Evolutionary conservation across 768 basidiomycete genomes (phyloP).

Genomic region (Podaxis sp.): DNA sequence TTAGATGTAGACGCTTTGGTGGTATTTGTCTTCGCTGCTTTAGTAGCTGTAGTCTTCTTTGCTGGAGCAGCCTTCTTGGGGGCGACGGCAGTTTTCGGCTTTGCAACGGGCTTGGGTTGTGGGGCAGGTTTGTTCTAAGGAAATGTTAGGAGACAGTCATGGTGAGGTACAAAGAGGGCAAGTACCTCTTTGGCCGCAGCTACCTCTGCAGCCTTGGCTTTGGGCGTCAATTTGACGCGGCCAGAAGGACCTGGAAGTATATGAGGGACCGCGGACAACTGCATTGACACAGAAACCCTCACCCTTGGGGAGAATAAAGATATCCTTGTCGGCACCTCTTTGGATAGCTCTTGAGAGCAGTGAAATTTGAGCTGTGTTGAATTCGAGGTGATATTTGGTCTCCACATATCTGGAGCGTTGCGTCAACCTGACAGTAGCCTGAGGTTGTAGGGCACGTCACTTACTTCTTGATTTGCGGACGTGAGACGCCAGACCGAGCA

Average conservation of each 20-base stretch:
- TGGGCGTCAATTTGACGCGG: slow-evolving; percentile 70
- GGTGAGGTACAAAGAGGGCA: slow-evolving; percentile 17
- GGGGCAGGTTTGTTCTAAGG: slow-evolving; percentile 39
- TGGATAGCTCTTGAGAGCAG: slow-evolving; percentile 82
- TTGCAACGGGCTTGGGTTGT: slow-evolving; percentile 30
- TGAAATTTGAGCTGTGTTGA: slow-evolving; percentile 73
- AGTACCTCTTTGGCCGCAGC: slow-evolving; percentile 42
- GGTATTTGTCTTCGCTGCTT: slow-evolving; percentile 25
- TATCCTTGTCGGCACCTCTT: slow-evolving; percentile 77
- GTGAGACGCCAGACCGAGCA: slow-evolving; percentile 81
- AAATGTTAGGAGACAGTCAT: slow-evolving; percentile 13
- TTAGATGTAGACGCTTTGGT: slow-evolving; percentile 26
- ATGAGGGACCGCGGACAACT: slow-evolving; percentile 6
- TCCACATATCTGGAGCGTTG: slow-evolving; percentile 68
- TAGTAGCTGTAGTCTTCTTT: slow-evolving; percentile 28
- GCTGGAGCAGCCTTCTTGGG: slow-evolving; percentile 20
- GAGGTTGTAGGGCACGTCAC: slow-evolving; percentile 7
- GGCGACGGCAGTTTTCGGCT: slow-evolving; percentile 21
- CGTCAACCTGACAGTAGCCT: slow-evolving; percentile 19
- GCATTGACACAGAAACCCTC: slow-evolving; percentile 16
- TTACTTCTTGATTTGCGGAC: slow-evolving; percentile 93
- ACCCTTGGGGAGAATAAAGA: slow-evolving; percentile 91
- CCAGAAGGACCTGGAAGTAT: slow-evolving; percentile 57
- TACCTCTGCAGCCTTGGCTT: slow-evolving; percentile 38
- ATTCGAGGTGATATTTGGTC: slow-evolving; percentile 76